Conservation (phyloP, 23 red algal species). For the Gracilaria vermiculophylla region DNA sequence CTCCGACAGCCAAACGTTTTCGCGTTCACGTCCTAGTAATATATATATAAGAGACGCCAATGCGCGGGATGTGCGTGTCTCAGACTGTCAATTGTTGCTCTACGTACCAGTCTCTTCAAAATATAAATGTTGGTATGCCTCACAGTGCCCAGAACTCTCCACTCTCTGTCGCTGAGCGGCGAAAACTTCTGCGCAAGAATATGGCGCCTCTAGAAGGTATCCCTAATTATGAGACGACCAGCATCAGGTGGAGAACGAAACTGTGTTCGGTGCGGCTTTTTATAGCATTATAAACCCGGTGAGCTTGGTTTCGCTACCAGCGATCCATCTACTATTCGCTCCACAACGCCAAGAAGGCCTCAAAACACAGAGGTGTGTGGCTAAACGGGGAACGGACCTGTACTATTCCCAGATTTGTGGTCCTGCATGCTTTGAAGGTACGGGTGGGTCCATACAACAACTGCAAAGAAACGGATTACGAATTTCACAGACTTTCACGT, state of each 20-base stretch:
- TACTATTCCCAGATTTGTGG: not conserved
- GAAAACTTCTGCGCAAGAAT: not conserved
- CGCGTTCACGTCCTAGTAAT: not conserved
- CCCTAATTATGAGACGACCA: not conserved
- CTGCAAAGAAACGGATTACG: not conserved
- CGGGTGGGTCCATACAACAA: not conserved
- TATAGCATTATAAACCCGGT: not conserved
- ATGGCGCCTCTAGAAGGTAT: not conserved
- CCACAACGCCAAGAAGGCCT: not conserved
- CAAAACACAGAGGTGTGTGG: not conserved
- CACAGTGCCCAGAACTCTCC: not conserved
- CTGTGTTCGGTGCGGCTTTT: not conserved
- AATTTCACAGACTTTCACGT: conserved; percentile 4
- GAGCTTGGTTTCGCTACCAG: not conserved
- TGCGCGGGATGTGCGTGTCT: not conserved
- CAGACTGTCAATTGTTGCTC: not conserved
- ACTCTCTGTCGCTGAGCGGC: not conserved
- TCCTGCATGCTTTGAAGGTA: not conserved
- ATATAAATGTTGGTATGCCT: not conserved
- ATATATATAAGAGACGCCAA: not conserved
- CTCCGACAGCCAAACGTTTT: not conserved
- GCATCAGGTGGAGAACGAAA: not conserved
- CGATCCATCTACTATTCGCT: not conserved
- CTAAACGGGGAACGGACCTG: not conserved
- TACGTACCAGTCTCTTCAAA: not conserved